A percentile compares a stretch with the other conserved stretches of the same genome.
phyloP scores from a whole-genome alignment of 2,329 filamentous ascomycete genomes.

The Thelonectria rubi region DNA sequence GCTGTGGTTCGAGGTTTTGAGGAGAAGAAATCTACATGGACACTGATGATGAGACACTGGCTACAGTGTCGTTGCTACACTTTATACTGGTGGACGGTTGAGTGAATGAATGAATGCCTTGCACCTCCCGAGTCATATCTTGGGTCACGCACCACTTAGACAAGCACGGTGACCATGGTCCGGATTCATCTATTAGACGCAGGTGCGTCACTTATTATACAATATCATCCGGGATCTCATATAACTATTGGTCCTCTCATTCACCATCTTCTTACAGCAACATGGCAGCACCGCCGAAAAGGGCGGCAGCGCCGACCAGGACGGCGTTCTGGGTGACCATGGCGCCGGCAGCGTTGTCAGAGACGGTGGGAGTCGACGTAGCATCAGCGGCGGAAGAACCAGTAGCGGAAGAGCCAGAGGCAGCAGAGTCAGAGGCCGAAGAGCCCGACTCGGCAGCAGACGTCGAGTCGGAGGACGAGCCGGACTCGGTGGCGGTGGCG shows the following conservation, averaged over 20 bases:
- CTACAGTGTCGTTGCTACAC: not conserved
- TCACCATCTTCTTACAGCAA: conserved; percentile 41
- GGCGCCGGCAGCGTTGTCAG: conserved; percentile 45
- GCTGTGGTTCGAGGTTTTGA: too few species aligned
- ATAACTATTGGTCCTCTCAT: not conserved
- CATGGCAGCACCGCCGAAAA: conserved; percentile 49
- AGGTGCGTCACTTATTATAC: conserved; percentile 4
- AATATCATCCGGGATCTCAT: conserved; percentile 3
- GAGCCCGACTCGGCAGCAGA: conserved; percentile 14
- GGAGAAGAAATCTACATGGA: not conserved
- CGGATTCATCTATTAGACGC: conserved; percentile 23
- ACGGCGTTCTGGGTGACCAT: conserved; percentile 48
- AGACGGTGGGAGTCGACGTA: conserved; percentile 29
- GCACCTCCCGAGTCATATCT: not conserved
- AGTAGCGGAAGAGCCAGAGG: conserved; percentile 8
- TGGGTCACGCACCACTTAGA: not conserved
- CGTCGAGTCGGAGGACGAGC: conserved; percentile 7
- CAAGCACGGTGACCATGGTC: conserved; percentile 3
- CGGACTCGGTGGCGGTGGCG: conserved; percentile 19
- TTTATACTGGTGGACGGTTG: not conserved
- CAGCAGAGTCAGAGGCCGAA: not conserved
- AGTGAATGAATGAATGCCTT: not conserved
- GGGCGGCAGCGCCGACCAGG: conserved; percentile 47
- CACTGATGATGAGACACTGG: not conserved
- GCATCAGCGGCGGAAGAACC: conserved; percentile 24